phyloP scores from a whole-genome alignment of 441 rosid genomes.

The Erodium trifolium region DNA sequence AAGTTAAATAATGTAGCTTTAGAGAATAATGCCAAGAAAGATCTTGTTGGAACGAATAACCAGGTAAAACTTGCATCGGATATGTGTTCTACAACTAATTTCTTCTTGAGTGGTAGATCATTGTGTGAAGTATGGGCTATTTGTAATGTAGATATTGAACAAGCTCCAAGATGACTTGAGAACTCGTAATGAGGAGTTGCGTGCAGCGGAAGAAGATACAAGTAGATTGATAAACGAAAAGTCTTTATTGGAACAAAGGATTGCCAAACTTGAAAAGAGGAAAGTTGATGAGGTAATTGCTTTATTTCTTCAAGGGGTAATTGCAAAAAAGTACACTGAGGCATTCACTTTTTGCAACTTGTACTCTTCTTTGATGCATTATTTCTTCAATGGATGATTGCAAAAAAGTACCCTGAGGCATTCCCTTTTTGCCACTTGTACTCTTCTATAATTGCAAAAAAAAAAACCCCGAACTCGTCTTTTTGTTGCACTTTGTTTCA shows the following conservation, averaged over 20 bases:
- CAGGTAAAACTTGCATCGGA: slow-evolving; percentile 33
- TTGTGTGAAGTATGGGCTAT: slow-evolving; percentile 20
- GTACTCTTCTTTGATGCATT: background rate
- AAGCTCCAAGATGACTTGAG: slow-evolving; percentile 67
- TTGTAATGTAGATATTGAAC: slow-evolving; percentile 32
- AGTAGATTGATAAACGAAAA: slow-evolving; percentile 55
- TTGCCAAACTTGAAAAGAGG: slow-evolving; percentile 49
- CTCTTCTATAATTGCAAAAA: too few species aligned
- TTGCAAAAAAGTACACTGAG: too few species aligned
- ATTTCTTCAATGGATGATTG: too few species aligned
- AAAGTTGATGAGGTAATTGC: slow-evolving; percentile 62
- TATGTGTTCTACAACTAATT: slow-evolving; percentile 1
- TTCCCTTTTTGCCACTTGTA: too few species aligned
- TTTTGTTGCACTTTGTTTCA: too few species aligned
- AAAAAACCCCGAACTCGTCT: too few species aligned
- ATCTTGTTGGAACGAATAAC: slow-evolving; percentile 34
- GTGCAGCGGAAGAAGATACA: slow-evolving; percentile 37
- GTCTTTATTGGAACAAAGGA: slow-evolving; percentile 46
- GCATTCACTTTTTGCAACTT: too few species aligned
- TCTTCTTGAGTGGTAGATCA: slow-evolving; percentile 6
- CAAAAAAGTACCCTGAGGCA: too few species aligned
- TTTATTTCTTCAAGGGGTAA: slow-evolving; percentile 5
- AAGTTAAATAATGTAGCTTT: slow-evolving; percentile 36
- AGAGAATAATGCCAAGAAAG: slow-evolving; percentile 38
- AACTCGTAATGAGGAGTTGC: slow-evolving; percentile 50